Base-by-base conservation (phyloP, 2,329 filamentous ascomycete species). In the Fusarium annulatum region DNA sequence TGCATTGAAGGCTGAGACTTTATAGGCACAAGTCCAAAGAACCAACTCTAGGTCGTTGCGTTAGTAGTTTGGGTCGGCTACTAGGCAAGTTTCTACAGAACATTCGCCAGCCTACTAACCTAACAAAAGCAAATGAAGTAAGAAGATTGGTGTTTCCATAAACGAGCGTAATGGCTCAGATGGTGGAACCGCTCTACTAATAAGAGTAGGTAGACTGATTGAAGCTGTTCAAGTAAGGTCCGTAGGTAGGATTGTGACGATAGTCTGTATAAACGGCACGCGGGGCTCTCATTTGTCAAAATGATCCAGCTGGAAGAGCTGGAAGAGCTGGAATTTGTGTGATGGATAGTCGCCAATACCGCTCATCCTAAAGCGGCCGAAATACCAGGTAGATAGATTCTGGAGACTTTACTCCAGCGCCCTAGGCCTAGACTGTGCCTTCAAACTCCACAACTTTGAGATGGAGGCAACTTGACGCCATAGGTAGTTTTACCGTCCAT, bases 261-360 rank as follows among this genome's bases (percentile, higher is more conserved):
- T 36, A 45, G 36, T 15, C 33, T 36, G n/a, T 33, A 30, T 30
- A 49, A 34, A 38, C 12, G 33, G 28, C 38, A 48, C 34, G n/a
- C 3, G 33, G 30, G 16, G 19, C 34, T 38, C 21, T 36, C 41
- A 57, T 52, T 58, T 42, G 65, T 43, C 52, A 45, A 67, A 53
- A 38, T 26, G 30, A 57, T 39, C 16, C 18, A 58, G 45, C 42
- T 45, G 46, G 61, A 36, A 36, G 46, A 58, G 45, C 42, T 45
- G 46, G 61, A 36, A 36, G 46, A 49, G 34, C 45, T 71, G 70
- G 70, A 73, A 73, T 71, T 73, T 46, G 48, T 42, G 45, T 45
- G 34, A 26, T 43, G 58, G 39, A 65, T 60, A 34, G 46, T 34
- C 34, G 36, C 51, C 19, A 38, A 41, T 30, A 41, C 51, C 36